Conservation (phyloP, 2,329 filamentous ascomycete genomes). For the Plenodomus tracheiphilus region DNA sequence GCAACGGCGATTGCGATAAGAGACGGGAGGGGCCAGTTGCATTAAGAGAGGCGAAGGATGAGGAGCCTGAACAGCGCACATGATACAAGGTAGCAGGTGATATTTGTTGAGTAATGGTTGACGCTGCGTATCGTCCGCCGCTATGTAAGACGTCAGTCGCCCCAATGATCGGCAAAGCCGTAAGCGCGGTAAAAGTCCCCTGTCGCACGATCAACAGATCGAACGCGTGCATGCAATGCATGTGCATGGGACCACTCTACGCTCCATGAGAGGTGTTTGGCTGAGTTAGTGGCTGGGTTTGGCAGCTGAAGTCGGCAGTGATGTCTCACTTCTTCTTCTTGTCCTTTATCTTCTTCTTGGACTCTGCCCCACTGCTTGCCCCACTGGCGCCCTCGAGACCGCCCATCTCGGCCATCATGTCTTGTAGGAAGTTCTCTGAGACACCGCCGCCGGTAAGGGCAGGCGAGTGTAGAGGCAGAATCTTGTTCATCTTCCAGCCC, state of each 20-base stretch:
- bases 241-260: background rate
- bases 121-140: background rate
- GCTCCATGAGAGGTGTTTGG: background rate
- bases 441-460: slow-evolving; percentile 92
- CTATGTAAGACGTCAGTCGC: background rate
- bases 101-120: background rate
- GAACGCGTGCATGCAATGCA: background rate
- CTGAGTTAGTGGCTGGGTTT: background rate
- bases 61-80: background rate
- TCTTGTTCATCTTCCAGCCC: slow-evolving; percentile 86
- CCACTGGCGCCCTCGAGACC: slow-evolving; percentile 32
- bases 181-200: background rate
- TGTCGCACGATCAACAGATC: background rate
- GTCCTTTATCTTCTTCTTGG: slow-evolving; percentile 42
- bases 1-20: background rate
- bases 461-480: slow-evolving; percentile 84
- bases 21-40: background rate
- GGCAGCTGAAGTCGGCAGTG: background rate
- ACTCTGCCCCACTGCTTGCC: slow-evolving; percentile 27
- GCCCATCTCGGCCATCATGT: slow-evolving; percentile 95
- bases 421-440: slow-evolving; percentile 90
- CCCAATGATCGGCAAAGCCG: background rate
- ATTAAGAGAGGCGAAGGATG: background rate
- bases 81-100: background rate
- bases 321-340: slow-evolving; percentile 43